Evolutionary conservation across 805 yeast species (phyloP), one percentile per base, ranked within the genome.

Genomic region (Torulaspora franciscae): DNA sequence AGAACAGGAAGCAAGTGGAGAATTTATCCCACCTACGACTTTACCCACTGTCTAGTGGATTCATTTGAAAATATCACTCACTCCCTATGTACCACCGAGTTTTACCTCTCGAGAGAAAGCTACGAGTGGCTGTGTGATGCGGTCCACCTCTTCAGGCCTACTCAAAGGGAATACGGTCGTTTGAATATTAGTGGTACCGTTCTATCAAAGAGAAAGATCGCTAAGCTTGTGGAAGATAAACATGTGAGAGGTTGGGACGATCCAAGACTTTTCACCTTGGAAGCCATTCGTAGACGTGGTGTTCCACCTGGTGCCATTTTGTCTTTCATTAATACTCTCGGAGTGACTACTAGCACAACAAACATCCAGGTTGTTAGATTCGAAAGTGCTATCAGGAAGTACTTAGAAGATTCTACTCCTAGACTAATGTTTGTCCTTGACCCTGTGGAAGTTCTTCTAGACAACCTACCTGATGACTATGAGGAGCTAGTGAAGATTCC

Each of bases 121-220:
- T 93, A 93, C 67, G 99, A 93, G 69, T 93, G 99, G 99, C 76
- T 93, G 56, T 91, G 98, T 73, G 98, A 93, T 58, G 90, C 83
- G 30, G 79, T 93, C 48, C 90, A 86, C 60, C 96, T 93, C 37
- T 93, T 88, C 70, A 83, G 96, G 73, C 99, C 99, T 26, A 96
- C 97, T 9, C 99, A 93, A 76, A 83, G 99, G 67, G 99, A 93
- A 68, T 93, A 90, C 59, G 99, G 99, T 55, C 81, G 99, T 67
- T 79, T 93, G 64, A 93, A 90, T 66, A 79, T 93, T 56, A 85
- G 95, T 2, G 99, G 99, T 45, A 86, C 98, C 8, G 80, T 93
- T 50, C 71, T 93, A 78, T 87, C 96, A 47, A 93, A 93, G 76
- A 81, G 99, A 66, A 93, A 93, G 70, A 89, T 93, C 64, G 95